Evolutionary conservation across 2,329 filamentous ascomycete genomes (phyloP), one percentile per base, ranked within the genome.

Genomic region (Apiospora koreana): DNA sequence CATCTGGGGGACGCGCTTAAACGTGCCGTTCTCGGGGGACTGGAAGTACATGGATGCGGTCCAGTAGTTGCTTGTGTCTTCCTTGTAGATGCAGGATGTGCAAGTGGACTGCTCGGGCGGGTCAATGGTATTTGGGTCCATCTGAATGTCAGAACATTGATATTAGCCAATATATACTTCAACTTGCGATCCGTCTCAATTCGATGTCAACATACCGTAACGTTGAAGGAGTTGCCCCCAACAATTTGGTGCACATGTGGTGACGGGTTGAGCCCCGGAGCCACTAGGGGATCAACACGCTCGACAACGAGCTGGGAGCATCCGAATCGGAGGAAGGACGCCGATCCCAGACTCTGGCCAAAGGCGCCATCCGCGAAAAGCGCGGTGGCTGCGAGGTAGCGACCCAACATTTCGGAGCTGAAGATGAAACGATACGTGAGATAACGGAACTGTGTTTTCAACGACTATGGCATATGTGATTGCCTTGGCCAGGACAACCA

Each of bases 51-150:
- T 80, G 71, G 84, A 83, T 0, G 91, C 91, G 21, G 87, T 88
- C 91, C 91, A 93, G 81, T 93, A 93, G 75, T 89, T 91, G 69
- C 87, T 91, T 70, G 87, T 81, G 77, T 93, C 91, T 72, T 88
- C 81, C 35, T 84, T 83, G 69, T 90, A 89, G 38, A 85, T 84
- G 79, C 91, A 93, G 3, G 91, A 90, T 1, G 91, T 91, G 78
- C 91, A 93, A 10, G 85, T 85, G 1, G 88, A 93, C 69, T 85
- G 71, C 50, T 72, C 43, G 14, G 80, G 73, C n/a, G 81, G 77
- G 68, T 83, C 81, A 73, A 81, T 78, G 3, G 71, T 75, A 25
- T 69, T 72, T 5, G 79, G 79, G 76, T 82, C 80, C 82, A 84
- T 84, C 72, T 62, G 12, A 16, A 3, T 12, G 16, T 43, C 18